A percentile compares a stretch with the other conserved stretches of the same genome.
phyloP scores from a whole-genome alignment of 495 filamentous ascomycete species.

The Zalerion maritima region DNA sequence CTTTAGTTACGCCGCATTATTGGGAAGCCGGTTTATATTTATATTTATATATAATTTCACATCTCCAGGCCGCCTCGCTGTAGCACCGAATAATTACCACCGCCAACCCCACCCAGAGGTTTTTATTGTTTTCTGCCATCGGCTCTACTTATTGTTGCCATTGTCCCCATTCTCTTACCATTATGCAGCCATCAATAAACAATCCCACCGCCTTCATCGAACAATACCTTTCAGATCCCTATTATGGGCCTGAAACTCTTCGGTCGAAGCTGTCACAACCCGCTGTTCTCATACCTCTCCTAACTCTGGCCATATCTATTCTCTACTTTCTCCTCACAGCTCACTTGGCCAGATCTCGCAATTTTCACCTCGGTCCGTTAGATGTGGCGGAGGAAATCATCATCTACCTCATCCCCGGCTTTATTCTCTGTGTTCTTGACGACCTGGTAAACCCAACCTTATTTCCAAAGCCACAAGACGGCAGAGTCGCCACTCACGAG shows the following conservation, averaged over 20 bases:
- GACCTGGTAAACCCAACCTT: conserved; percentile 22
- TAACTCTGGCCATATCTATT: conserved; percentile 12
- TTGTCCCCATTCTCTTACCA: not conserved
- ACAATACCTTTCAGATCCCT: not conserved
- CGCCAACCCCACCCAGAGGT: too few species aligned
- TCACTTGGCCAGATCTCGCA: conserved; percentile 15
- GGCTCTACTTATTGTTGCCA: too few species aligned
- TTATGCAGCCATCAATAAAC: not conserved
- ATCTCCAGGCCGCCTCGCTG: too few species aligned
- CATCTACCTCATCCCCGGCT: conserved; percentile 45
- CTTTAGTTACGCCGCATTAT: too few species aligned
- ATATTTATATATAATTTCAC: too few species aligned
- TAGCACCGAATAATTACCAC: too few species aligned
- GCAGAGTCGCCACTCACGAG: conserved; percentile 25
- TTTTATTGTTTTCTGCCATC: too few species aligned
- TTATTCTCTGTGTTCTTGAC: conserved; percentile 46
- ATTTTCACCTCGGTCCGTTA: conserved; percentile 13
- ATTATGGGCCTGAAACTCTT: conserved; percentile 1
- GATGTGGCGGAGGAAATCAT: conserved; percentile 49
- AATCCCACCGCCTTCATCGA: not conserved
- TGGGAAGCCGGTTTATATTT: too few species aligned
- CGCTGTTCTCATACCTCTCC: too few species aligned
- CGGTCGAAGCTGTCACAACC: too few species aligned
- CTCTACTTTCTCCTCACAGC: conserved; percentile 26
- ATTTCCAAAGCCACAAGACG: conserved; percentile 13